Percentiles rank a stretch among this genome's conserved stretches.
Evolutionary conservation across 495 filamentous ascomycete genomes (phyloP).

Genomic region (Beverwykella pulmonaria): DNA sequence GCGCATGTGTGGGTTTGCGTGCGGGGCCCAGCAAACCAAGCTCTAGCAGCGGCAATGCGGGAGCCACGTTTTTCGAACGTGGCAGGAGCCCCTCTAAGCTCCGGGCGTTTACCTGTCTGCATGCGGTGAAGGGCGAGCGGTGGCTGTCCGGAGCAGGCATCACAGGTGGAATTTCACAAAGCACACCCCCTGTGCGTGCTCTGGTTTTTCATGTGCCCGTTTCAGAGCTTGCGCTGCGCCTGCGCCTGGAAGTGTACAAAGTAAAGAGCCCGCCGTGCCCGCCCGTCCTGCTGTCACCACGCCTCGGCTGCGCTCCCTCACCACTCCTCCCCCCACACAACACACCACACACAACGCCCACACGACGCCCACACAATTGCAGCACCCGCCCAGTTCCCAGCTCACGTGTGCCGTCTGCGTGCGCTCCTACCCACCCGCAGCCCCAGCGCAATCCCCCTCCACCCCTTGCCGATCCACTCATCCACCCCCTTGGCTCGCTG

Average conservation of each 20-base stretch:
- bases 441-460: not conserved
- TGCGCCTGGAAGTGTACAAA: too few species aligned
- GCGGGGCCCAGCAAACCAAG: not conserved
- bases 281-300: too few species aligned
- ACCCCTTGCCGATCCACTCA: conserved; percentile 27
- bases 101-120: not conserved
- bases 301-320: too few species aligned
- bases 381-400: not conserved
- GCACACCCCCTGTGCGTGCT: not conserved
- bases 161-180: too few species aligned
- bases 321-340: too few species aligned
- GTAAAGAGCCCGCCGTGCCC: too few species aligned
- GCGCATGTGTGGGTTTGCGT: not conserved
- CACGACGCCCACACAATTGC: too few species aligned
- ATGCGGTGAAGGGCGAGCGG: too few species aligned
- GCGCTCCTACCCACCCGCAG: not conserved
- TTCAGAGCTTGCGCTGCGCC: not conserved
- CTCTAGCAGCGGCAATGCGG: not conserved
- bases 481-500: conserved; percentile 7
- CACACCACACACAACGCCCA: too few species aligned
- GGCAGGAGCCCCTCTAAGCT: conserved; percentile 6
- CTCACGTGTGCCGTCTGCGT: not conserved
- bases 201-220: too few species aligned
- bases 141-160: too few species aligned
- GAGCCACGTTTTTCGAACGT: conserved; percentile 14